Evolutionary conservation across 2,329 filamentous ascomycete species (phyloP).

Genomic region (Gremmenia infestans): DNA sequence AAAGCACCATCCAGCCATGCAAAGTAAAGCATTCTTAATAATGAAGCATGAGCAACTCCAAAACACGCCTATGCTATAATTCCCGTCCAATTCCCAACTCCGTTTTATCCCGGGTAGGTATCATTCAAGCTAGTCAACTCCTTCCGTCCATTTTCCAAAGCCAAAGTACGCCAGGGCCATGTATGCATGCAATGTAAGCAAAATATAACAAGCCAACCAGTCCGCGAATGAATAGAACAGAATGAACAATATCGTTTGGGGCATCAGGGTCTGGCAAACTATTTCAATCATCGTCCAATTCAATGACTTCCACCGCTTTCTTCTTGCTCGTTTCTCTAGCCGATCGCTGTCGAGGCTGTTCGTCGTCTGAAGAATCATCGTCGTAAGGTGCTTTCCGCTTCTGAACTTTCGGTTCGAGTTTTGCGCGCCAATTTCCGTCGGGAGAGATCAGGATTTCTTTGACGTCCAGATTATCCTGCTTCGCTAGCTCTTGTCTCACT

Average conservation of each 20-base stretch:
- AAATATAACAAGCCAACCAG: not conserved
- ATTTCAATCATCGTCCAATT: conserved; percentile 24
- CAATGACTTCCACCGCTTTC: conserved; percentile 22
- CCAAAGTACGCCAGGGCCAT: not conserved
- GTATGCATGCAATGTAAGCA: not conserved
- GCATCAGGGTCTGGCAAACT: not conserved
- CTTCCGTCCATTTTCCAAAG: no score
- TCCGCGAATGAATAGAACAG: no score
- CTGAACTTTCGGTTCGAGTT: conserved; percentile 30
- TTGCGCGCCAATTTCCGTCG: conserved; percentile 62
- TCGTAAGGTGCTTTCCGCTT: conserved; percentile 20
- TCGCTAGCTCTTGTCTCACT: conserved; percentile 52
- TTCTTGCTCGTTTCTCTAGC: not conserved
- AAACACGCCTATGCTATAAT: not conserved
- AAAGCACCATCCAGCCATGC: not conserved
- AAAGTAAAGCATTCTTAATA: not conserved
- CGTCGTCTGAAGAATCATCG: conserved; percentile 7
- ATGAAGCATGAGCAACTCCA: not conserved
- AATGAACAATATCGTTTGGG: not conserved
- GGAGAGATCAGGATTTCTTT: conserved; percentile 58
- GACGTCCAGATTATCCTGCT: conserved; percentile 42
- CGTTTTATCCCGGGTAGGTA: no score
- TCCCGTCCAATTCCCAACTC: not conserved
- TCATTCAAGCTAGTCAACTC: no score
- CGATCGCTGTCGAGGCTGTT: not conserved